Conservation (phyloP, 441 rosid genomes). For the Eruca vesicaria region DNA sequence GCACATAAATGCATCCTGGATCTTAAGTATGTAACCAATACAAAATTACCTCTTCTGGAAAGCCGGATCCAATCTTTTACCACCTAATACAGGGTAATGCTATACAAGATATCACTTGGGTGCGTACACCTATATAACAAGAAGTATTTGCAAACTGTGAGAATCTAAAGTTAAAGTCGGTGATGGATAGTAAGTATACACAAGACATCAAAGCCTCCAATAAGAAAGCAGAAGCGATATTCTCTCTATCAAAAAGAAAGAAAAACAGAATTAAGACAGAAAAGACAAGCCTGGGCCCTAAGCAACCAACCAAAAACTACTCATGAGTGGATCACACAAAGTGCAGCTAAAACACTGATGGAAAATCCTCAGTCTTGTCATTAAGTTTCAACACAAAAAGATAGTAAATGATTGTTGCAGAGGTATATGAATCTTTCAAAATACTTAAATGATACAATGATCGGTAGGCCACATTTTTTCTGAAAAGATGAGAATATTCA, state of each 20-base stretch:
- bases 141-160: slow-evolving; percentile 4
- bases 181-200: slow-evolving; percentile 3
- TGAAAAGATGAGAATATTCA: not conserved
- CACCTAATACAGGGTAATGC: not conserved
- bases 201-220: slow-evolving; percentile 28
- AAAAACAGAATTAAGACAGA: slow-evolving; percentile 19
- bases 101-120: not conserved
- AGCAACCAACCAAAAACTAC: slow-evolving; percentile 7
- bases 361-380: slow-evolving; percentile 33
- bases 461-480: slow-evolving; percentile 1
- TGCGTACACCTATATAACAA: slow-evolving; percentile 19
- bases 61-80: slow-evolving; percentile 13
- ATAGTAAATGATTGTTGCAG: slow-evolving; percentile 19
- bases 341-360: slow-evolving; percentile 25
- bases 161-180: slow-evolving; percentile 18
- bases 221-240: slow-evolving; percentile 17
- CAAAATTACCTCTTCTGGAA: slow-evolving; percentile 26
- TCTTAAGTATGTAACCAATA: slow-evolving; percentile 7
- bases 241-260: not conserved
- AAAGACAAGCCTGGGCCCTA: slow-evolving; percentile 31
- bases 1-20: slow-evolving; percentile 2
- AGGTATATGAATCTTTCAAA: not conserved
- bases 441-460: not conserved
- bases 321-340: slow-evolving; percentile 33
- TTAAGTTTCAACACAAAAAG: slow-evolving; percentile 13